A percentile compares a stretch with the other conserved stretches of the same genome.
phyloP scores from a whole-genome alignment of 148 eudicot species.

The Cornus controversa region DNA sequence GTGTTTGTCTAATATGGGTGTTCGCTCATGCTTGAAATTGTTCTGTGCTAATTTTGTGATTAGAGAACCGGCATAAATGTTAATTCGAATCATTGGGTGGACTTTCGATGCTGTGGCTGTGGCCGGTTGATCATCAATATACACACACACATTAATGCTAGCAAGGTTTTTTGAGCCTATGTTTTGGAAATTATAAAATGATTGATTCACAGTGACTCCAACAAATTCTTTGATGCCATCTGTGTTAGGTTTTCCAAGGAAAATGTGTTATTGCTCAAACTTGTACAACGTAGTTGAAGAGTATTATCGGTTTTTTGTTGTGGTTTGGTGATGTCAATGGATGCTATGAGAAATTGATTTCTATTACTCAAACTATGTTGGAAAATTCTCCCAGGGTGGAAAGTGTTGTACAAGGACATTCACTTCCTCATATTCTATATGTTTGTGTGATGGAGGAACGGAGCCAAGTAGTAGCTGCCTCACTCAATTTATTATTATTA shows the following conservation, averaged over 20 bases:
- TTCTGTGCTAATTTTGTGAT: neutral
- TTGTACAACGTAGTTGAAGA: neutral
- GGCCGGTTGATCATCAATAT: neutral
- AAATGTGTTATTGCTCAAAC: neutral
- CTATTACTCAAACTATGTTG: too few relatives aligned
- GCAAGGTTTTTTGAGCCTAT: neutral
- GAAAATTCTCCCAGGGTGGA: too few relatives aligned
- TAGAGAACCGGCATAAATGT: neutral
- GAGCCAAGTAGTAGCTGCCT: too few relatives aligned
- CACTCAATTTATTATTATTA: too few relatives aligned
- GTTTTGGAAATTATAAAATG: neutral
- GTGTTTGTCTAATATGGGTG: too few relatives aligned
- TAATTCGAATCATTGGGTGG: neutral
- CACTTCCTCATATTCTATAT: too few relatives aligned
- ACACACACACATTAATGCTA: neutral
- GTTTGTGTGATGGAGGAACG: neutral
- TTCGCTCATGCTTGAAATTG: neutral
- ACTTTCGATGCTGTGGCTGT: neutral
- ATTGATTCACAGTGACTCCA: neutral
- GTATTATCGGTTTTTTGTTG: too few relatives aligned
- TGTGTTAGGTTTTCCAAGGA: neutral
- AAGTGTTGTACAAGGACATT: too few relatives aligned
- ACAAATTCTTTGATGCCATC: neutral
- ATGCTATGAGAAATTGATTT: too few relatives aligned
- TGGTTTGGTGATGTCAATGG: too few relatives aligned